Evolutionary conservation across 208 protist genomes (phyloP), one percentile per base, ranked within the genome.

Genomic region (Hexamita inflata): DNA sequence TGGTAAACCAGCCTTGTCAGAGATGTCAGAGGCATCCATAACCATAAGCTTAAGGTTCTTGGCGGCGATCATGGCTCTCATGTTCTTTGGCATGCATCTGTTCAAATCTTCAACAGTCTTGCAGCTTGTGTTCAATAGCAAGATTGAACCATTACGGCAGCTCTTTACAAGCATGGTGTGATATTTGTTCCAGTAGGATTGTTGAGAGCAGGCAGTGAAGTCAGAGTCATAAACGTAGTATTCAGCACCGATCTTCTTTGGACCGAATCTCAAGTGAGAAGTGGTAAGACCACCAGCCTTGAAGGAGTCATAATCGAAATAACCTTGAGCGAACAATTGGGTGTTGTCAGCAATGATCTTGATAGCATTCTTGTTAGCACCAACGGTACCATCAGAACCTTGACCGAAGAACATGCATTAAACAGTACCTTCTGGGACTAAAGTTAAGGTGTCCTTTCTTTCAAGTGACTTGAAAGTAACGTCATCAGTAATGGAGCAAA

Each of bases 311-410:
- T 90, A 90, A 28, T 70, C 58, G 62, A 90, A 90, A 62, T 89
- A 89, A 38, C 76, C 87, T 67, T 90, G 87, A 13, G 38, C 59
- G 59, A 74, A 81, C 0, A 83, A 39, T 40, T 77, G 81, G 35
- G 78, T 87, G 61, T 89, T 77, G 53, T 82, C 58, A 32, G 60
- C 79, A 75, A 89, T 88, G 15, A 87, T 68, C 76, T 86, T 89
- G 75, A 90, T 89, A 35, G 87, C 87, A 28, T 65, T 64, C 58
- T 90, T 86, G 82, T 89, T 89, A 19, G 87, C 85, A 45, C 86
- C 84, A 60, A 90, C 83, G 24, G 87, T 89, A 66, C 87, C 87
- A 68, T 90, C 87, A 0, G 83, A 49, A 49, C 87, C 87, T 2
- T 89, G 45, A 40, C 85, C 87, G 62, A 75, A 90, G 75, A 90